phyloP scores from a whole-genome alignment of 345 rosid species.

The Anacardium occidentale region DNA sequence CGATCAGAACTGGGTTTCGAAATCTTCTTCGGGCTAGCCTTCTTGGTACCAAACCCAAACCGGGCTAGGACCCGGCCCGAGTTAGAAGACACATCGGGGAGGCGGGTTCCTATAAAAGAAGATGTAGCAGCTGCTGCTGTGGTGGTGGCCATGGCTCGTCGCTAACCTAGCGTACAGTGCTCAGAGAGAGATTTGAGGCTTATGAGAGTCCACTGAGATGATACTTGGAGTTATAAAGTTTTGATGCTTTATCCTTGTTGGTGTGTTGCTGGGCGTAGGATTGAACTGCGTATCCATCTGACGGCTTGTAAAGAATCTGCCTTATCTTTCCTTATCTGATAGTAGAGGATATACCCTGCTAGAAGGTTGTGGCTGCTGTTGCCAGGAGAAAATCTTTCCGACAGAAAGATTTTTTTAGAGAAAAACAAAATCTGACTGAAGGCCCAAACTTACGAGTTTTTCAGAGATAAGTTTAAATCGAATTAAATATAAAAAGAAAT shows the following conservation, averaged over 20 bases:
- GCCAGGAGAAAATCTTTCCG: neutral
- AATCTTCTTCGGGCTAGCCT: constrained; percentile 38
- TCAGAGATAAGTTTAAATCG: too few relatives aligned
- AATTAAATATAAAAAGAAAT: too few relatives aligned
- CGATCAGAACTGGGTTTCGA: constrained; percentile 37
- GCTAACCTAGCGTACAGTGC: neutral
- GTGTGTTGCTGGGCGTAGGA: constrained; percentile 40
- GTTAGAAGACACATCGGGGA: constrained; percentile 34
- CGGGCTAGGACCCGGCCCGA: constrained; percentile 50
- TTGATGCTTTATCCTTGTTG: constrained; percentile 10
- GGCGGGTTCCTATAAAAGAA: constrained; percentile 60
- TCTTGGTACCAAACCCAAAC: constrained; percentile 57
- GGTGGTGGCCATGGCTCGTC: constrained; percentile 48
- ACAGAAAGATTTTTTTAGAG: constrained; percentile 8
- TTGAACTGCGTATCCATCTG: constrained; percentile 68
- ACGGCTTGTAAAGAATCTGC: constrained; percentile 32
- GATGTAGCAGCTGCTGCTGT: constrained; percentile 61
- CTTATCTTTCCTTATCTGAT: constrained; percentile 68
- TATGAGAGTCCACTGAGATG: neutral
- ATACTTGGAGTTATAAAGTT: neutral
- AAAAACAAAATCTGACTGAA: neutral
- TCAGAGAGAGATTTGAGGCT: neutral
- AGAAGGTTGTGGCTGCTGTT: constrained; percentile 24
- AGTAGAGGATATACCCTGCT: constrained; percentile 10
- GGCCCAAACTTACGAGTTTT: too few relatives aligned